Percentiles rank a stretch among this genome's conserved stretches.
These are phyloP conservation scores for Fragaria vesca DNA, from an alignment of 306 rosid genomes.

Conservation along the genomic window DNA sequence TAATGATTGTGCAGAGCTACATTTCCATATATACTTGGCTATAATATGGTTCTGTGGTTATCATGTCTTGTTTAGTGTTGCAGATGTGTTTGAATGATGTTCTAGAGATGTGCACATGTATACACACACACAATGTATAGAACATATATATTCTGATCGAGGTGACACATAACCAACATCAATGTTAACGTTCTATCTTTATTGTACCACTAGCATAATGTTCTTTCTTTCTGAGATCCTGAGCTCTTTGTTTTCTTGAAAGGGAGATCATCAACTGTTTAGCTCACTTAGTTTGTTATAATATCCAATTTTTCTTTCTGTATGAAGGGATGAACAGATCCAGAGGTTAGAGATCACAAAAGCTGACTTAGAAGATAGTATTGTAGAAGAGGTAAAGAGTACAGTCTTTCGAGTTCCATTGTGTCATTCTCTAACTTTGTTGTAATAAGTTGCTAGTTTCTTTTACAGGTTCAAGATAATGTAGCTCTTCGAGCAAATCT, in stretches of 20 bases:
- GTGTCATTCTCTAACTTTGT: constrained; percentile 29
- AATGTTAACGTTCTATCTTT: neutral
- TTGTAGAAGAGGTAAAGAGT: constrained; percentile 55
- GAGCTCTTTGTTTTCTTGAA: neutral
- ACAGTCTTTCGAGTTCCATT: constrained; percentile 25
- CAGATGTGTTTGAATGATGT: neutral
- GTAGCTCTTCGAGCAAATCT: constrained; percentile 47
- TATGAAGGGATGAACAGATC: constrained; percentile 63
- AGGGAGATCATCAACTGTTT: neutral
- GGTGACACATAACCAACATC: neutral
- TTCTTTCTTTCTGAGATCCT: no score
- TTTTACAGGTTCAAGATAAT: constrained; percentile 60
- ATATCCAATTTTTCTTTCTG: constrained; percentile 32
- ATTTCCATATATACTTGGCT: constrained; percentile 11
- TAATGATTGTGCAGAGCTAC: constrained; percentile 23
- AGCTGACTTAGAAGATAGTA: constrained; percentile 56
- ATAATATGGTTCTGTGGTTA: constrained; percentile 7
- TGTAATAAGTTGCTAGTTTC: neutral
- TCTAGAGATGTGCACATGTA: no score
- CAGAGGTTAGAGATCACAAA: constrained; percentile 60
- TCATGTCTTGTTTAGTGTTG: constrained; percentile 12
- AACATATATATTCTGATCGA: neutral
- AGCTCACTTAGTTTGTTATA: constrained; percentile 5
- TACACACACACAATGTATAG: neutral
- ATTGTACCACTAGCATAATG: neutral